A percentile compares a stretch with the other conserved stretches of the same genome.
Conservation (phyloP, 805 yeast genomes). For the Starmerella asiatica region DNA sequence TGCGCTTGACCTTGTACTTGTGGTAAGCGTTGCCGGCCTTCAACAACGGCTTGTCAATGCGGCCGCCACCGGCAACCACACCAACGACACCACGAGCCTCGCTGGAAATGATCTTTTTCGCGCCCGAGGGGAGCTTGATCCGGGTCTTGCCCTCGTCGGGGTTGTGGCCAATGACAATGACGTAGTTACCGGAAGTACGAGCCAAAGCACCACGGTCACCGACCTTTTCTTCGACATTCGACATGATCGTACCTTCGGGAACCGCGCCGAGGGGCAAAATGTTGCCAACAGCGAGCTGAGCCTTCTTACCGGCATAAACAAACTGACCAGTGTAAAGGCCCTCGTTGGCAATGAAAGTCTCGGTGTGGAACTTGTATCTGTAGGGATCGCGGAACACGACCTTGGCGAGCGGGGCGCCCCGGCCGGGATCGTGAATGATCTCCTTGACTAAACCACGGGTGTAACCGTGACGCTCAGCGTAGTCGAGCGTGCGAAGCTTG, state of each 20-base stretch:
- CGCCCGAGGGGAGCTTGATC: slow-evolving; percentile 98
- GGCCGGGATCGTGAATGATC: slow-evolving; percentile 98
- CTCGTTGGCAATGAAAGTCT: slow-evolving; percentile 98
- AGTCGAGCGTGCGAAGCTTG: slow-evolving; percentile 97
- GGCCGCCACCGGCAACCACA: slow-evolving; percentile 99
- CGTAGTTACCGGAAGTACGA: slow-evolving; percentile 99
- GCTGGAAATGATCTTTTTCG: slow-evolving; percentile 90
- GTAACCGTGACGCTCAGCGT: slow-evolving; percentile 99
- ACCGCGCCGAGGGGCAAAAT: slow-evolving; percentile 91
- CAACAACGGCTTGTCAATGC: slow-evolving; percentile 98
- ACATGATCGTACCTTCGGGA: slow-evolving; percentile 98
- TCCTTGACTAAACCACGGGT: slow-evolving; percentile 98
- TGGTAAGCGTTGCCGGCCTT: slow-evolving; percentile 99
- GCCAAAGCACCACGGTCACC: slow-evolving; percentile 99
- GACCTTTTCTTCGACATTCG: slow-evolving; percentile 96
- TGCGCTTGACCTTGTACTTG: slow-evolving; percentile 98
- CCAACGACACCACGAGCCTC: slow-evolving; percentile 99
- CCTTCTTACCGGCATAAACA: slow-evolving; percentile 97
- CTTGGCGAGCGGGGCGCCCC: slow-evolving; percentile 99
- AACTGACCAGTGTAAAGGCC: slow-evolving; percentile 99
- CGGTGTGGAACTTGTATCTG: slow-evolving; percentile 95
- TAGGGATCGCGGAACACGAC: slow-evolving; percentile 99
- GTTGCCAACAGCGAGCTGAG: slow-evolving; percentile 87
- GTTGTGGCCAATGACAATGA: slow-evolving; percentile 98
- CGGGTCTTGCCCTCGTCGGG: slow-evolving; percentile 98